These are phyloP conservation scores for Crithidia sp. DNA, from an alignment of 208 protist species.

Conservation along the genomic window DNA sequence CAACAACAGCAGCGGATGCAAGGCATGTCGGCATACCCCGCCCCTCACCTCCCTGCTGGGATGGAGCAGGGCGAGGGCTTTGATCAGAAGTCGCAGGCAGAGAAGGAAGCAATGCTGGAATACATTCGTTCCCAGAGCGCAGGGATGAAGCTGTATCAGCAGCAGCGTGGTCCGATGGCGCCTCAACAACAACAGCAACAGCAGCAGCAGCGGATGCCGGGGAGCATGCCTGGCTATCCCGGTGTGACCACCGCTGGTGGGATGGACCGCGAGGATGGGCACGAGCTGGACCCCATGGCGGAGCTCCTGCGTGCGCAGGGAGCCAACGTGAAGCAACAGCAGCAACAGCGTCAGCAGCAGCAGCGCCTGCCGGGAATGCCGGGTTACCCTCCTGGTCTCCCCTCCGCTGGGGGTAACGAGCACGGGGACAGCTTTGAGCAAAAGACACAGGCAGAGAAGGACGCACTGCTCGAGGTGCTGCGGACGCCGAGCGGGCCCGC, in stretches of 20 bases:
- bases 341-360: constrained; percentile 8
- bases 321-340: constrained; percentile 1
- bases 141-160: constrained; percentile 10
- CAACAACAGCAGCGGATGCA: constrained; percentile 20
- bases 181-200: not conserved
- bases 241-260: not conserved
- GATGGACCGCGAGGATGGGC: constrained; percentile 5
- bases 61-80: constrained; percentile 2
- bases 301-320: constrained; percentile 6
- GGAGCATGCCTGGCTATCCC: constrained; percentile 9
- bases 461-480: constrained; percentile 16
- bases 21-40: constrained; percentile 8
- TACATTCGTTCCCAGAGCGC: constrained; percentile 2
- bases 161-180: constrained; percentile 4
- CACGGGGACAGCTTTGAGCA: constrained; percentile 13
- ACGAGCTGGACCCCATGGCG: constrained; percentile 4
- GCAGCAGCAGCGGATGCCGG: constrained; percentile 16
- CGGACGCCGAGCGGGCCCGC: constrained; percentile 3
- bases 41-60: not conserved
- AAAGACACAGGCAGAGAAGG: constrained; percentile 22
- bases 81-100: constrained; percentile 18
- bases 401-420: not conserved
- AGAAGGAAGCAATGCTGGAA: constrained; percentile 7
- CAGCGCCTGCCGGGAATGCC: constrained; percentile 15
- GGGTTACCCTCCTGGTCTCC: constrained; percentile 1